These are phyloP conservation scores for Binderoboletus segoi DNA, from an alignment of 1,284 basidiomycete species.

Conservation along the genomic window DNA sequence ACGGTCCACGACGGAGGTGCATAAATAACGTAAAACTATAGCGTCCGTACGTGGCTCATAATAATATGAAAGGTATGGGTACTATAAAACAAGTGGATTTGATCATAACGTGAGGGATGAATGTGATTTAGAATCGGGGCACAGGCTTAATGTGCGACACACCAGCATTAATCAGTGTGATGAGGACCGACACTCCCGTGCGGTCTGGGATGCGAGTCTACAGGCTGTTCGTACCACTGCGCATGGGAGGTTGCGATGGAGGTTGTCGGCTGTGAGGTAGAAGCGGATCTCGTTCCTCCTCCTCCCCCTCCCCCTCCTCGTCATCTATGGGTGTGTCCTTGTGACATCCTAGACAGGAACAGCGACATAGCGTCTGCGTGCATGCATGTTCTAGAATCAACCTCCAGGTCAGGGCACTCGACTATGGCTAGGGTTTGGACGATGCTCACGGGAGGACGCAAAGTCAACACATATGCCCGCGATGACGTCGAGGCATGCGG, in stretches of 20 bases:
- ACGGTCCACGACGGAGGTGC: too few species aligned
- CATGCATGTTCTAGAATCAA: slow-evolving; percentile 22
- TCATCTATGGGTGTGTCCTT: not conserved
- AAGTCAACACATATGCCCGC: slow-evolving; percentile 29
- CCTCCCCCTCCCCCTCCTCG: not conserved
- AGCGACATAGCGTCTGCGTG: slow-evolving; percentile 29
- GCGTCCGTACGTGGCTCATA: too few species aligned
- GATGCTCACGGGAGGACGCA: slow-evolving; percentile 21
- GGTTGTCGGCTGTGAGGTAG: slow-evolving; percentile 27
- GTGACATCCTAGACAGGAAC: slow-evolving; percentile 15
- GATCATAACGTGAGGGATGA: too few species aligned
- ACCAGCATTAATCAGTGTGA: too few species aligned
- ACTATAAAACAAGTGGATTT: too few species aligned
- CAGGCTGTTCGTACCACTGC: not conserved
- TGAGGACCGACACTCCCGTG: too few species aligned
- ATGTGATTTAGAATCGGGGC: too few species aligned
- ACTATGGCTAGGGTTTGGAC: too few species aligned
- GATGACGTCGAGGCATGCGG: slow-evolving; percentile 29
- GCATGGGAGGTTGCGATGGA: slow-evolving; percentile 28
- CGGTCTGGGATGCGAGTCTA: not conserved
- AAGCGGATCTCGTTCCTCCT: slow-evolving; percentile 26
- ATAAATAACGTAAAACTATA: too few species aligned
- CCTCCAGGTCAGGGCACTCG: not conserved
- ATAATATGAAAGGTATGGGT: too few species aligned
- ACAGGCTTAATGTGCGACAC: too few species aligned